Conservation (phyloP, 352 stramenopile species). For the Pythium periplocum region DNA sequence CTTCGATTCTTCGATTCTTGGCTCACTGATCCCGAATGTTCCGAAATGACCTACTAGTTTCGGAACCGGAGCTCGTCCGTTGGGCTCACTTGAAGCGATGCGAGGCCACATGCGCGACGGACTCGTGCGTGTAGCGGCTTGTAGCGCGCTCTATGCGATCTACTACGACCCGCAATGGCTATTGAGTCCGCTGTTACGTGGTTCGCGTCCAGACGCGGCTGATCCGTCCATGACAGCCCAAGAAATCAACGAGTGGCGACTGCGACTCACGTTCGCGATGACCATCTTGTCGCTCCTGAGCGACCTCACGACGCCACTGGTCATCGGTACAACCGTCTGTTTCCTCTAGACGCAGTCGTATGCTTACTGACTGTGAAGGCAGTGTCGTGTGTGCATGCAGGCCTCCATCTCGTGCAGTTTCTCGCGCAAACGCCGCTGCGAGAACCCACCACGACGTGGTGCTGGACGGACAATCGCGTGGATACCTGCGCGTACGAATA, state of each 20-base stretch:
- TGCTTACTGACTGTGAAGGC: slow-evolving; percentile 1
- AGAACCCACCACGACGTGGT: slow-evolving; percentile 3
- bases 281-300: slow-evolving; percentile 16
- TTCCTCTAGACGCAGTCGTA: background rate
- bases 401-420: slow-evolving; percentile 10
- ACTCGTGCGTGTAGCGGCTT: slow-evolving; percentile 14
- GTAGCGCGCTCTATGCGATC: slow-evolving; percentile 6
- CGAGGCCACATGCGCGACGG: slow-evolving; percentile 7
- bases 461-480: slow-evolving; percentile 5
- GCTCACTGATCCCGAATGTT: no score
- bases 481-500: slow-evolving; percentile 21
- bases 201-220: background rate
- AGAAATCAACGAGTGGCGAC: slow-evolving; percentile 8
- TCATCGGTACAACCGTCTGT: slow-evolving; percentile 16
- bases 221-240: background rate
- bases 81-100: no score
- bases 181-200: background rate
- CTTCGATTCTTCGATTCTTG: no score
- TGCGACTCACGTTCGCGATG: slow-evolving; percentile 13
- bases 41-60: no score
- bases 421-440: slow-evolving; percentile 6
- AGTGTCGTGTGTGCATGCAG: slow-evolving; percentile 17
- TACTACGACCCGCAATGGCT: slow-evolving; percentile 12
- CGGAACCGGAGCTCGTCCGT: no score
- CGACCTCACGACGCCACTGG: slow-evolving; percentile 17